phyloP scores from a whole-genome alignment of 2,329 filamentous ascomycete species.

The Blastomyces parvus region DNA sequence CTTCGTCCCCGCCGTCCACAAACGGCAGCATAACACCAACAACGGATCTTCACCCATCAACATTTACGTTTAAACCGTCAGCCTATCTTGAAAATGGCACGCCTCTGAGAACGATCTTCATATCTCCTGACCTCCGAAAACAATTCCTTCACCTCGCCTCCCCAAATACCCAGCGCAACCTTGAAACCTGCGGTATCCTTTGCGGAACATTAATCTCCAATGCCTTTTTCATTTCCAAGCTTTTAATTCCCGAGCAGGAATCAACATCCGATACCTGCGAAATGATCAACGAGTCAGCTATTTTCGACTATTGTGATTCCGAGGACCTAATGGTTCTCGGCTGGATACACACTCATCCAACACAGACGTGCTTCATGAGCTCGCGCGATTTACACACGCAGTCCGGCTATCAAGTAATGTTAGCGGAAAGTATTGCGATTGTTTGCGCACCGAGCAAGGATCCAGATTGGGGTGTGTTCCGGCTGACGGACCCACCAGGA shows the following conservation, averaged over 20 bases:
- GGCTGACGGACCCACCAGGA: slow-evolving; percentile 85
- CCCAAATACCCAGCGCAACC: slow-evolving; percentile 66
- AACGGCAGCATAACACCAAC: slow-evolving; percentile 20
- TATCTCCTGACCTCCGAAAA: slow-evolving; percentile 64
- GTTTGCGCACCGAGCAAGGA: slow-evolving; percentile 80
- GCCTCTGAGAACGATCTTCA: slow-evolving; percentile 76
- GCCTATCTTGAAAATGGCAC: slow-evolving; percentile 85
- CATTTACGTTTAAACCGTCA: slow-evolving; percentile 71
- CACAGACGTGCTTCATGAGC: slow-evolving; percentile 96
- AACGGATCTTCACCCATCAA: slow-evolving; percentile 36
- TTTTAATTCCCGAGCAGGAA: slow-evolving; percentile 85
- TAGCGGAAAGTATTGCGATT: slow-evolving; percentile 92
- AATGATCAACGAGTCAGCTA: slow-evolving; percentile 71
- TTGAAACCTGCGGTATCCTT: slow-evolving; percentile 93
- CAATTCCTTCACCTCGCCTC: slow-evolving; percentile 65
- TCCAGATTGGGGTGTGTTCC: slow-evolving; percentile 76
- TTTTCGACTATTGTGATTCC: slow-evolving; percentile 82
- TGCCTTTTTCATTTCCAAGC: slow-evolving; percentile 77
- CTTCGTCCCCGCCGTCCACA: slow-evolving; percentile 21
- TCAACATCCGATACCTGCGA: slow-evolving; percentile 91
- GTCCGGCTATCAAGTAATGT: slow-evolving; percentile 88
- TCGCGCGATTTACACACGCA: slow-evolving; percentile 90
- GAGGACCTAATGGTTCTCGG: slow-evolving; percentile 79
- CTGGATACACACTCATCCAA: slow-evolving; percentile 97
- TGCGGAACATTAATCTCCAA: slow-evolving; percentile 87